A percentile compares a stretch with the other conserved stretches of the same genome.
phyloP scores from a whole-genome alignment of 352 stramenopile species.

The Bremia lactucae region DNA sequence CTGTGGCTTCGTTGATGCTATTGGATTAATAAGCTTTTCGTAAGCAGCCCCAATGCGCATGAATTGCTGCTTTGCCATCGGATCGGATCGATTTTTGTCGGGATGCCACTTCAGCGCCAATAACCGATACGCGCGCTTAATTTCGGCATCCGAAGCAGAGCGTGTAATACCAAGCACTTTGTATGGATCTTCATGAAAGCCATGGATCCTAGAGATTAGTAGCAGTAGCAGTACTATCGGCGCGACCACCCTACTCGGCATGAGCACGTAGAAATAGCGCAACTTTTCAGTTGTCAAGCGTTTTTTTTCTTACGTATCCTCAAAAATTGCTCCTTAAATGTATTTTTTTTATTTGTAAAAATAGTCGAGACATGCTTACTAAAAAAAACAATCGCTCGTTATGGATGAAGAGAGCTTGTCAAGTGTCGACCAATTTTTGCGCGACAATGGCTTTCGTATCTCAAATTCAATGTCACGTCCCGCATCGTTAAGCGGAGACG shows the following conservation, averaged over 20 bases:
- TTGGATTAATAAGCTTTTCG: conserved; percentile 33
- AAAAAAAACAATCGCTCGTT: neutral
- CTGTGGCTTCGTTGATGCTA: conserved; percentile 4
- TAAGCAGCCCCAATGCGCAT: conserved; percentile 68
- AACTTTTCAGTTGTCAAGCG: neutral
- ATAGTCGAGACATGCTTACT: neutral
- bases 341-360: neutral
- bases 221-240: conserved; percentile 12
- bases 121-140: conserved; percentile 78
- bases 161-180: conserved; percentile 51
- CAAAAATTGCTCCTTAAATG: neutral
- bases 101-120: conserved; percentile 86
- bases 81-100: conserved; percentile 76
- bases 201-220: neutral
- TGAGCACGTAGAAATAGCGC: neutral
- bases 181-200: conserved; percentile 56
- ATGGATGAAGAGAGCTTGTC: conserved; percentile 44
- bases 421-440: conserved; percentile 72
- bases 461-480: conserved; percentile 22
- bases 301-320: neutral
- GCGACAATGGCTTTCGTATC: conserved; percentile 64
- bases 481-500: conserved; percentile 26
- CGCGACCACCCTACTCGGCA: neutral
- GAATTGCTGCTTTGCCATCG: conserved; percentile 59
- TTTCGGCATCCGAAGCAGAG: conserved; percentile 56